Conservation (phyloP, 148 eudicot genomes). For the Persicaria maculosa region DNA sequence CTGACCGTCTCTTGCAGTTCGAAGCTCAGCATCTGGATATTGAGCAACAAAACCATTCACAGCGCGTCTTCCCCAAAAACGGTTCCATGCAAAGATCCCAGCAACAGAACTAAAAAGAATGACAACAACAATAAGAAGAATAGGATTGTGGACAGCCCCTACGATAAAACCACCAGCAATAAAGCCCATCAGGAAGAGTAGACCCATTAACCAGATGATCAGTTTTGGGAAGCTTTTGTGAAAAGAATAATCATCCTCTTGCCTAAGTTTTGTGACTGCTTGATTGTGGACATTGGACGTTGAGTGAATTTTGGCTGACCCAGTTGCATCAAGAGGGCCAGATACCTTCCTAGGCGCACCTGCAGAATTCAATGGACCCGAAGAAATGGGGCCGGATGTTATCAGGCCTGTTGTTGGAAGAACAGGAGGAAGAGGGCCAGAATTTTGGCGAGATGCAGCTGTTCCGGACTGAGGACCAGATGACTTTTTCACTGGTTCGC, state of each 20-base stretch:
- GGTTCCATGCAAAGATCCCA: constrained; percentile 74
- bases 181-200: constrained; percentile 90
- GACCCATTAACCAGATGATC: constrained; percentile 69
- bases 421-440: constrained; percentile 72
- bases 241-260: constrained; percentile 65
- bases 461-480: constrained; percentile 73
- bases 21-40: constrained; percentile 86
- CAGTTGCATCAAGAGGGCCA: constrained; percentile 64
- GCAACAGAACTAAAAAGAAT: constrained; percentile 63
- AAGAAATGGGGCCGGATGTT: constrained; percentile 82
- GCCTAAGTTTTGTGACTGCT: constrained; percentile 82
- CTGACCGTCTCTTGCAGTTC: constrained; percentile 89
- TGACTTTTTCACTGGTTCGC: constrained; percentile 74
- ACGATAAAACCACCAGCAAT: constrained; percentile 91
- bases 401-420: constrained; percentile 89
- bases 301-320: constrained; percentile 49
- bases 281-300: constrained; percentile 53
- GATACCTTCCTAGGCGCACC: constrained; percentile 78
- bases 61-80: constrained; percentile 67
- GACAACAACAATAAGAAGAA: constrained; percentile 74
- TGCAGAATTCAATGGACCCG: constrained; percentile 81
- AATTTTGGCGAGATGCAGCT: constrained; percentile 58
- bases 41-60: constrained; percentile 48
- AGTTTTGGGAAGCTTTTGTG: constrained; percentile 71
- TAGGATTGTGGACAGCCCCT: constrained; percentile 84